Evolutionary conservation across 768 basidiomycete genomes (phyloP), one percentile per base, ranked within the genome.

Genomic region (Mycena kentingensis): DNA sequence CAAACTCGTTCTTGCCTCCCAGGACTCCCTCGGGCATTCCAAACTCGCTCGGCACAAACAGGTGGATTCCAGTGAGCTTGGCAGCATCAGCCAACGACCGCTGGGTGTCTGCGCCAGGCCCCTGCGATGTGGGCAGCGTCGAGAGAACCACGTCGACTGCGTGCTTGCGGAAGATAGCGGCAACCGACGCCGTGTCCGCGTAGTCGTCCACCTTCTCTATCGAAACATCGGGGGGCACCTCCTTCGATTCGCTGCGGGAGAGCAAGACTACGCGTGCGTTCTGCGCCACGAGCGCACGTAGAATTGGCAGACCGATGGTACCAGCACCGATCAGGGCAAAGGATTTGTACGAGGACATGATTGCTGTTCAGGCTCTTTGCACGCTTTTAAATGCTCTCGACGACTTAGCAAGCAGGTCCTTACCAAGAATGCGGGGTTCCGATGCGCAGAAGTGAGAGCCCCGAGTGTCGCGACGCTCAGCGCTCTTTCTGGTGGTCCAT

Each of bases 81-180:
- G 67, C 63, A 6, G 67, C 66, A 4, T 68, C 67, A 1, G 63
- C 58, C 21, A 64, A 63, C n/a, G 48, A n/a, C n/a, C n/a, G n/a
- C n/a, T n/a, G 21, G 24, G 46, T 51, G 50, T 73, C 65, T 4
- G 51, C 51, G 3, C 49, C 56, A 8, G n/a, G 63, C 57, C 5
- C 57, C 43, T 22, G 64, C 52, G 6, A n/a, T n/a, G 46, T 38
- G 11, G 36, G 55, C 24, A 70, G 54, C n/a, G 65, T 55, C 19
- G 62, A 69, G 21, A 70, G 59, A 36, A 68, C 54, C 1, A 67
- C 68, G 8, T 70, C 59, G 37, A 61, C 46, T 12, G 56, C 51
- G 34, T 67, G 51, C 27, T 26, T 37, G 4, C 38, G 49, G 49
- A 69, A 49, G n/a, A 62, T 37, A 16, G 46, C 18, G 38, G 59